These are phyloP conservation scores for Debaryomyces sp. DNA, from an alignment of 1,139 yeast species.

Conservation along the genomic window DNA sequence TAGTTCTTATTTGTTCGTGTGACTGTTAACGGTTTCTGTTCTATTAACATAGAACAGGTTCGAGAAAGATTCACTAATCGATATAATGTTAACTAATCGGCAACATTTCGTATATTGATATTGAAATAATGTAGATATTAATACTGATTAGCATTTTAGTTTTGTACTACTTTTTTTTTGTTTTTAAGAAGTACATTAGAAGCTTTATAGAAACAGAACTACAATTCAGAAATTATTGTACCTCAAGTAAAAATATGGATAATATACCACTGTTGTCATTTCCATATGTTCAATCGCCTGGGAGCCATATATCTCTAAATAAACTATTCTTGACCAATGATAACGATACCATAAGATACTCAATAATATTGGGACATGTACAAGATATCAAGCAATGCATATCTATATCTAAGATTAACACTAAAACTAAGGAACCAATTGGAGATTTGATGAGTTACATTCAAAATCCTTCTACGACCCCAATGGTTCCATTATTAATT, in stretches of 20 bases:
- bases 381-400: conserved; percentile 16
- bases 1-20: not conserved
- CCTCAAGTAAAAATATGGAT: conserved; percentile 8
- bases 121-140: not conserved
- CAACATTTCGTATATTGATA: too few species aligned
- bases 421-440: conserved; percentile 15
- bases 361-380: conserved; percentile 16
- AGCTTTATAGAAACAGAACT: not conserved
- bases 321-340: conserved; percentile 27
- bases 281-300: conserved; percentile 26
- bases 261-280: conserved; percentile 21
- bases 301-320: conserved; percentile 22
- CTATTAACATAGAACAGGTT: too few species aligned
- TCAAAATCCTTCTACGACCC: conserved; percentile 21
- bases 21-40: not conserved
- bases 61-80: not conserved
- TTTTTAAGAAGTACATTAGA: not conserved
- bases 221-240: not conserved
- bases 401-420: conserved; percentile 17
- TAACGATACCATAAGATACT: conserved; percentile 22
- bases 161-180: not conserved
- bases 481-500: conserved; percentile 30
- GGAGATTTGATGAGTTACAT: conserved; percentile 26
- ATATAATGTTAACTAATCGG: not conserved
- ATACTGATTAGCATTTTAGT: not conserved